These are phyloP conservation scores for Sinapis alba DNA, from an alignment of 441 rosid species.

Conservation along the genomic window DNA sequence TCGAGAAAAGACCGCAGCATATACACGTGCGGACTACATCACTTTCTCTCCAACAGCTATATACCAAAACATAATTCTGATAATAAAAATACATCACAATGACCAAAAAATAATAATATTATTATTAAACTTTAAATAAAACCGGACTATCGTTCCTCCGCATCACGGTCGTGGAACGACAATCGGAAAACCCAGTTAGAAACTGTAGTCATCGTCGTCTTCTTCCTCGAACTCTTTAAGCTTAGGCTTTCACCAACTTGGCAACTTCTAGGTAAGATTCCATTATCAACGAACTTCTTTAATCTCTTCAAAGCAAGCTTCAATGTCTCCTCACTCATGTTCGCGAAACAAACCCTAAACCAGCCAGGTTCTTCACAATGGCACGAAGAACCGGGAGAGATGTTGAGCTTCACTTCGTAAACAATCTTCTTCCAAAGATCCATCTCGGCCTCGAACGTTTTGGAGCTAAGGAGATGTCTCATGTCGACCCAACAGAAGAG, in stretches of 20 bases:
- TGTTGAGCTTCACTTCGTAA: slow-evolving; percentile 65
- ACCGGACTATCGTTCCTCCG: slow-evolving; percentile 30
- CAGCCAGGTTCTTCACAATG: slow-evolving; percentile 90
- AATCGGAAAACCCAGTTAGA: slow-evolving; percentile 38
- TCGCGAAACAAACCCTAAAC: slow-evolving; percentile 74
- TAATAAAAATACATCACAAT: slow-evolving; percentile 18
- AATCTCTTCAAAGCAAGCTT: slow-evolving; percentile 29
- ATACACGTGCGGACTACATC: slow-evolving; percentile 6
- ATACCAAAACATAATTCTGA: slow-evolving; percentile 25
- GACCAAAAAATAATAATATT: background rate
- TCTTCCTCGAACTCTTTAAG: slow-evolving; percentile 17
- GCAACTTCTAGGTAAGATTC: background rate
- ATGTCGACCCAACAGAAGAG: slow-evolving; percentile 85
- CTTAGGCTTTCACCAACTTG: background rate
- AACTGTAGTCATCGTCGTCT: slow-evolving; percentile 17
- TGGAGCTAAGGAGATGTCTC: slow-evolving; percentile 69
- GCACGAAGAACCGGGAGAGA: slow-evolving; percentile 84
- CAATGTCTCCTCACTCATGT: slow-evolving; percentile 51
- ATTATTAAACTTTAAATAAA: background rate
- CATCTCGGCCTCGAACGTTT: slow-evolving; percentile 78
- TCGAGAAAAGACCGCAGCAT: slow-evolving; percentile 12
- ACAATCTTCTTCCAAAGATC: slow-evolving; percentile 84
- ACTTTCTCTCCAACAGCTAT: slow-evolving; percentile 20
- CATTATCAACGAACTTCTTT: slow-evolving; percentile 17
- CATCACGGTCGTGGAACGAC: slow-evolving; percentile 25